These are phyloP conservation scores for Rhinocladiella similis DNA, from an alignment of 2,329 filamentous ascomycete genomes.

Conservation along the genomic window DNA sequence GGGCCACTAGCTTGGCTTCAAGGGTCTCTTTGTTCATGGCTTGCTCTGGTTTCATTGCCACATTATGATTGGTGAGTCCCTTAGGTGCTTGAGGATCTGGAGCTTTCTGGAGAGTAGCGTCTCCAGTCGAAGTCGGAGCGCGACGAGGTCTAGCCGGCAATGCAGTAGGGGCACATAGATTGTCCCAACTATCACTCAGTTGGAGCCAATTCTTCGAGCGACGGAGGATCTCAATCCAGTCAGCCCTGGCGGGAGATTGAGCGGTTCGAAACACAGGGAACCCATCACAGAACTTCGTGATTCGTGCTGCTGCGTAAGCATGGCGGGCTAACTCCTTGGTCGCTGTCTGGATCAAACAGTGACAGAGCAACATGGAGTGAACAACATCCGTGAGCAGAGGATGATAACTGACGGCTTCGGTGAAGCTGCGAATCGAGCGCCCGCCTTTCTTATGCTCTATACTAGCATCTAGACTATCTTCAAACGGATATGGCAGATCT, in stretches of 20 bases:
- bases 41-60: slow-evolving; percentile 66
- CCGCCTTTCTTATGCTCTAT: background rate
- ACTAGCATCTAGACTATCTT: slow-evolving; percentile 7
- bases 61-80: slow-evolving; percentile 59
- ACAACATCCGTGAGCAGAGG: slow-evolving; percentile 76
- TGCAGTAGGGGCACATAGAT: slow-evolving; percentile 64
- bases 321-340: slow-evolving; percentile 75
- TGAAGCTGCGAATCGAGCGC: slow-evolving; percentile 45
- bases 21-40: slow-evolving; percentile 68
- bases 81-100: slow-evolving; percentile 45
- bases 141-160: slow-evolving; percentile 43
- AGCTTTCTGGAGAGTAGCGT: no score
- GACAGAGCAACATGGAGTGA: slow-evolving; percentile 74
- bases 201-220: slow-evolving; percentile 69
- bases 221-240: slow-evolving; percentile 77
- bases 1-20: slow-evolving; percentile 62
- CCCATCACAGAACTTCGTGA: slow-evolving; percentile 72
- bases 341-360: slow-evolving; percentile 77
- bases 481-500: slow-evolving; percentile 67
- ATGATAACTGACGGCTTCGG: slow-evolving; percentile 75
- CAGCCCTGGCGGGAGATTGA: slow-evolving; percentile 69
- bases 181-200: slow-evolving; percentile 67
- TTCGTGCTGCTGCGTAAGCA: slow-evolving; percentile 76
- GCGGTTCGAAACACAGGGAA: slow-evolving; percentile 78
- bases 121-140: background rate